Evolutionary conservation across 306 rosid genomes (phyloP), one percentile per base, ranked within the genome.

Genomic region (Myrica gale): DNA sequence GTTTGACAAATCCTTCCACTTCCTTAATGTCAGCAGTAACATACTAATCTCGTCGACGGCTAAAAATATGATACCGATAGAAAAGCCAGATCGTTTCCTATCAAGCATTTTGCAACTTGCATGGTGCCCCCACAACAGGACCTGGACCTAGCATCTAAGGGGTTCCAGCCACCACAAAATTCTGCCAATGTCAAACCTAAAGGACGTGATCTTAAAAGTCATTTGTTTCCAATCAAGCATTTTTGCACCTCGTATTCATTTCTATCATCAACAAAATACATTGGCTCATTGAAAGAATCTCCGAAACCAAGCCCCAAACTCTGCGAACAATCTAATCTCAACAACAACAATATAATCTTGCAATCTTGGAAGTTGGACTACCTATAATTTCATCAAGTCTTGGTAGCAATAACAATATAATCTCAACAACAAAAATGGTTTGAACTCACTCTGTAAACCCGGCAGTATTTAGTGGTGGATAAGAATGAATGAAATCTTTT

Each of bases 381-480:
- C 52, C 67, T 42, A 78, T 56, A 37, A 13, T 19, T 62, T 67
- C 73, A 45, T 17, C 72, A 16, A 72, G 44, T 68, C 20, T 52
- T 60, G 75, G 52, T 15, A 73, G 67, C 9, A 20, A 43, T 5
- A 70, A 69, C 5, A 77, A 6, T 9, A 69, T 19, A 9, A 47
- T 55, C 47, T 42, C 51, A 2, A 76, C 55, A 60, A 39, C 15
- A 80, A 77, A 54, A 80, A 61, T 58, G 23, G 53, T 32, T 32
- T 32, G 63, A 53, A 74, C 85, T 86, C 80, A 78, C 86, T 78
- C 52, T 75, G 79, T 79, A 76, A 79, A 74, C 72, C 72, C 51
- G 74, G 57, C 42, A 70, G 43, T 79, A 67, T 74, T 60, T 71
- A 57, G 10, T 62, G 45, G 41, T 67, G 62, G 50, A 69, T 71